Evolutionary conservation across 306 rosid genomes (phyloP).

Genomic region (Fragaria iinumae): DNA sequence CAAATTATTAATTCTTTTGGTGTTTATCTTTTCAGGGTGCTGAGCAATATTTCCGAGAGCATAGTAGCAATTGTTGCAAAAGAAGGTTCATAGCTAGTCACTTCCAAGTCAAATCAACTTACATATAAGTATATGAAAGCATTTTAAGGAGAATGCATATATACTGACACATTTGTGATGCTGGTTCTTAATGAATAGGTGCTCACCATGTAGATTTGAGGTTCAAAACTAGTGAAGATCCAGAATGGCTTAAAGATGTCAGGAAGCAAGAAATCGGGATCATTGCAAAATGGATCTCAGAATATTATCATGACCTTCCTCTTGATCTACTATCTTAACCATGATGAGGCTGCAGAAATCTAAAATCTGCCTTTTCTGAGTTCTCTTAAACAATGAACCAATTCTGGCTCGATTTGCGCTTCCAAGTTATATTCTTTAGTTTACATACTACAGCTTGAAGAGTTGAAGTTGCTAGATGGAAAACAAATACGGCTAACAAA

Average conservation of each 20-base stretch:
- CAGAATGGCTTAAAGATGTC: constrained; percentile 72
- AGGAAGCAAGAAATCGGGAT: constrained; percentile 58
- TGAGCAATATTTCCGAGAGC: constrained; percentile 62
- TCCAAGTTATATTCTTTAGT: no score
- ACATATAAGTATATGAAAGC: not conserved
- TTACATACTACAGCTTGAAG: no score
- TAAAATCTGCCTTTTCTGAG: not conserved
- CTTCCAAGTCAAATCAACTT: not conserved
- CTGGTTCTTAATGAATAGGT: constrained; percentile 40
- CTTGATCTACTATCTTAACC: not conserved
- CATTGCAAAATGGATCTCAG: constrained; percentile 58
- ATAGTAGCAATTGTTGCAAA: constrained; percentile 75
- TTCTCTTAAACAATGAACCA: no score
- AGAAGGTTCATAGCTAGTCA: constrained; percentile 37
- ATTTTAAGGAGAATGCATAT: not conserved
- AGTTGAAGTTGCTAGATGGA: no score
- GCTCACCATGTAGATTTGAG: constrained; percentile 89
- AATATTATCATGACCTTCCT: constrained; percentile 52
- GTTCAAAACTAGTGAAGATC: constrained; percentile 66
- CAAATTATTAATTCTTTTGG: not conserved
- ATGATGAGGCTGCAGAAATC: not conserved
- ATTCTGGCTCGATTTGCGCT: no score
- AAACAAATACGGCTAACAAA: no score
- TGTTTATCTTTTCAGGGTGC: constrained; percentile 47
- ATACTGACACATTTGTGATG: not conserved